phyloP scores from a whole-genome alignment of 2,329 filamentous ascomycete genomes.

The Diaporthe sp. region DNA sequence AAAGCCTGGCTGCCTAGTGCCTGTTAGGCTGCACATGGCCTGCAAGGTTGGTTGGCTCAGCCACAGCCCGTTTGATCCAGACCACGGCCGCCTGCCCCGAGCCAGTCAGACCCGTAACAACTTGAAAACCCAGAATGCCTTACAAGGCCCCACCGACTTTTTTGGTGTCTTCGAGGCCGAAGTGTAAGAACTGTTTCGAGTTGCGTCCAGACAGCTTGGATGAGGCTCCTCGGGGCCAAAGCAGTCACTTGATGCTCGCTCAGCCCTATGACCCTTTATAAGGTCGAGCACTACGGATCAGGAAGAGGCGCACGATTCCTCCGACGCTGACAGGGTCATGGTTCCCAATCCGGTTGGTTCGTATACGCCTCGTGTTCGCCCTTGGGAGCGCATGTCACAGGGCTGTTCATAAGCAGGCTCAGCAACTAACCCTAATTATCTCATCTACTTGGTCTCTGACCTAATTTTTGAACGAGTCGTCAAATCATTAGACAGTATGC shows the following conservation, averaged over 20 bases:
- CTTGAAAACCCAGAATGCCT: not conserved
- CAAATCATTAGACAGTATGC: not conserved
- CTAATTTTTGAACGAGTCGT: not conserved
- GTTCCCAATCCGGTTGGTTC: not conserved
- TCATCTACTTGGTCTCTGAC: not conserved
- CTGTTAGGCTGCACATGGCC: conserved; percentile 7
- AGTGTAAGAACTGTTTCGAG: conserved; percentile 15
- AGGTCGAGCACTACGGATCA: not conserved
- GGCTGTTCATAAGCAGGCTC: not conserved
- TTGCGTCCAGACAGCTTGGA: not conserved
- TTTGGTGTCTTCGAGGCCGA: not conserved
- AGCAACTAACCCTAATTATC: not conserved
- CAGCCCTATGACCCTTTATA: not conserved
- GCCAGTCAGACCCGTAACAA: not conserved
- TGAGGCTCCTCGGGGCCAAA: conserved; percentile 1
- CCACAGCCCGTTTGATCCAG: not conserved
- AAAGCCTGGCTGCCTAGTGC: conserved; percentile 14
- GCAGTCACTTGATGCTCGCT: not conserved
- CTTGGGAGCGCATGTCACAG: not conserved
- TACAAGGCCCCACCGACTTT: not conserved
- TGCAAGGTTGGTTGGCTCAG: not conserved
- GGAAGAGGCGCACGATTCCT: not conserved
- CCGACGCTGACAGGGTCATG: not conserved
- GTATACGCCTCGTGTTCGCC: not conserved
- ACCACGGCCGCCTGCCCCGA: not conserved